Base-by-base conservation (phyloP, 768 basidiomycete genomes). In the Nevesoporus exiguus region DNA sequence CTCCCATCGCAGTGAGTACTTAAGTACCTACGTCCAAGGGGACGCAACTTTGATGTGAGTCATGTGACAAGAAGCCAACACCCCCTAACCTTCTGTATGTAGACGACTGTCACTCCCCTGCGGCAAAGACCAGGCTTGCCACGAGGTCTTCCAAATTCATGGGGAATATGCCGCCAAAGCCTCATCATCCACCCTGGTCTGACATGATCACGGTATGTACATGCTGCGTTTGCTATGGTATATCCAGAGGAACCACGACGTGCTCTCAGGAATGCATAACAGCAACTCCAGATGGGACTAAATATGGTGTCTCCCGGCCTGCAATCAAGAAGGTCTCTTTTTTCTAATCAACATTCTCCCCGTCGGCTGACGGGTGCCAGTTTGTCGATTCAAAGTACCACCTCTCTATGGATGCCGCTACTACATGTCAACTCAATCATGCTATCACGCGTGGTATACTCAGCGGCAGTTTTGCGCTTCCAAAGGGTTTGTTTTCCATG, bases 281-380 rank as follows among this genome's bases (percentile, higher is more conserved):
- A 51, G 76, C 72, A 31, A 75, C 85, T 67, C 81, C 80, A 60
- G 84, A 85, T 39, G 86, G 88, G 34, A 74, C 77, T 25, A 83
- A 87, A 44, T 61, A 73, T 51, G 91, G 90, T 55, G 91, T 91
- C 36, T 93, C 90, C 14, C 80, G 93, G 45, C 73, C 76, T 21
- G 78, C 78, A 7, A 86, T 94, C 72, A 95, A 94, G 83, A 90
- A 90, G 80, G 86, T 89, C 7, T 14, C 22, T 7, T 10, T 30
- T 3, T 49, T 34, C 31, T 34, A 9, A 49, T 25, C 25, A 24
- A 5, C 8, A 34, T 7, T 10, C 2, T 19, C 13, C 5, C 24
- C 7, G 3, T 27, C 19, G 8, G 41, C 49, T 40, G 43, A 57
- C 6, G 31, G 7, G 21, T 27, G 24, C 30, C 69, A 83, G 77